Base-by-base conservation (phyloP, 208 protist genomes). In the Crithidia brevicula region DNA sequence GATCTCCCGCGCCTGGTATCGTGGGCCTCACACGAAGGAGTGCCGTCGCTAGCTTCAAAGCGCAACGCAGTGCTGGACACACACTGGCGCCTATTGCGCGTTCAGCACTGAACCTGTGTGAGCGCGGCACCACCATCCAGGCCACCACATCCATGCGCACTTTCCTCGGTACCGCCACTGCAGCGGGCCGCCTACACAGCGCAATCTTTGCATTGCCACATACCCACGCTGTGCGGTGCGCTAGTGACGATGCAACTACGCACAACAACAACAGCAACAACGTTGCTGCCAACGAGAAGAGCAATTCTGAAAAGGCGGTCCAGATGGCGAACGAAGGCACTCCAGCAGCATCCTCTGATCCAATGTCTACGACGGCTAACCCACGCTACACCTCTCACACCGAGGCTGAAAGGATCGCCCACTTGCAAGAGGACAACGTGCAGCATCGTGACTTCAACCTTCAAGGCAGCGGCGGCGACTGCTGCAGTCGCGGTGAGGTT, bases 351-450 rank as follows among this genome's bases (percentile, higher is more conserved):
- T 33, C 3, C 52, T 28, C 36, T 3, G 56, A 62, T 27, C 56
- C 53, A 6, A 28, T 36, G 18, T 62, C 56, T 2, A 50, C n/a
- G 27, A 13, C 56, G 0, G 42, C 25, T 40, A 50, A 40, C 27
- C 56, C 56, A 16, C 56, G 56, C 42, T 62, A 50, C 56, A 50
- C 56, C 40, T 50, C 40, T 18, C 42, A 50, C 42, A 27, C 42
- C 18, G 56, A 30, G 40, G 56, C 42, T 11, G 56, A 50, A 18
- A 50, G 36, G 20, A 28, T 62, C 2, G 42, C 42, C 9, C 42
- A 62, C 18, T 40, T 50, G 56, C 56, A 62, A 40, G 56, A 50
- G 27, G 56, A 62, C 40, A 23, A 9, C 23, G 56, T 62, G 20
- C 40, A 50, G 56, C 56, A 36, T 13, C 56, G 42, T 40, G 56